A percentile compares a stretch with the other conserved stretches of the same genome.
phyloP scores from a whole-genome alignment of 495 filamentous ascomycete species.

The Hypoxylon lenormandii region DNA sequence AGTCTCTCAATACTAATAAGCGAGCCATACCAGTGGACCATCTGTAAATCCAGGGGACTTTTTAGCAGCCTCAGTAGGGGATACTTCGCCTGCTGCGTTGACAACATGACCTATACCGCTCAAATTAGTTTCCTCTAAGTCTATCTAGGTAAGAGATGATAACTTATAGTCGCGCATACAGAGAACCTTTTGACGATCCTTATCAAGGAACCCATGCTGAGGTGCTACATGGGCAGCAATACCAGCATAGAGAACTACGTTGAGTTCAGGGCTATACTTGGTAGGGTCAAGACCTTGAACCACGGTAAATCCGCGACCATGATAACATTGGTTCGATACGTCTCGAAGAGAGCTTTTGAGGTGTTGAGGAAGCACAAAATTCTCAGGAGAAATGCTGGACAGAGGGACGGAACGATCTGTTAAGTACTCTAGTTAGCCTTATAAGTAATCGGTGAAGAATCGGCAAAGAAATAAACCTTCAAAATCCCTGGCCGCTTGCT shows the following conservation, averaged over 20 bases:
- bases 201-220: conserved; percentile 7
- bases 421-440: neutral
- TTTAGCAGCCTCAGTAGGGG: conserved; percentile 17
- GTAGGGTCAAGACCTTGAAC: conserved; percentile 13
- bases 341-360: neutral
- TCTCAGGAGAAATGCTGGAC: conserved; percentile 3
- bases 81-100: conserved; percentile 12
- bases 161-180: neutral
- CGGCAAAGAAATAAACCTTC: neutral
- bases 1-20: neutral
- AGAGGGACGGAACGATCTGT: neutral
- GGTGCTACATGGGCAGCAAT: conserved; percentile 7
- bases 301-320: conserved; percentile 14
- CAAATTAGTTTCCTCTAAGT: neutral
- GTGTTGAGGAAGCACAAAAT: conserved; percentile 1
- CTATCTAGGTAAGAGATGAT: too few relatives aligned
- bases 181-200: conserved; percentile 7
- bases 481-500: conserved; percentile 2
- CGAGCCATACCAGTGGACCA: conserved; percentile 21
- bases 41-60: conserved; percentile 28
- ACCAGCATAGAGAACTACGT: conserved; percentile 8
- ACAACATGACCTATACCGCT: conserved; percentile 22
- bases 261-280: conserved; percentile 8
- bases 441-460: neutral
- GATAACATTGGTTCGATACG: conserved; percentile 9